Evolutionary conservation across 2,329 filamentous ascomycete species (phyloP).

Genomic region (Aspergillus phoenicis): DNA sequence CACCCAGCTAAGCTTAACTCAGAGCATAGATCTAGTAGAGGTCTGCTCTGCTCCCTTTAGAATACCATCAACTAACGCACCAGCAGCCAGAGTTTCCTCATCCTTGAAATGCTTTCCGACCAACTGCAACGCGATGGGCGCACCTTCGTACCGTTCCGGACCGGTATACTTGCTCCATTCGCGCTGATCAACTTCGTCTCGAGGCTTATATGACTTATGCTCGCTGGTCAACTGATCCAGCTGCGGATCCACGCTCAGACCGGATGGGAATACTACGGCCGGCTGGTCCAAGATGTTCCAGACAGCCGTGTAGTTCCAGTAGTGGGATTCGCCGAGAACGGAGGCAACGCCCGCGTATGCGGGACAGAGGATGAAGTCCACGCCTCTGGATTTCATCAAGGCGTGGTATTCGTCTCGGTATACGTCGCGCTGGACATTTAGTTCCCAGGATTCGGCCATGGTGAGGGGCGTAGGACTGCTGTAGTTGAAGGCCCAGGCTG

Average conservation of each 20-base stretch:
- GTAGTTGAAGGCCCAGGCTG: conserved; percentile 42
- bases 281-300: conserved; percentile 39
- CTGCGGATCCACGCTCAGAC: conserved; percentile 29
- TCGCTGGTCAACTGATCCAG: conserved; percentile 22
- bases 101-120: conserved; percentile 56
- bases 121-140: conserved; percentile 57
- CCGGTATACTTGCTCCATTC: conserved; percentile 38
- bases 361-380: conserved; percentile 38
- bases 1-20: not conserved
- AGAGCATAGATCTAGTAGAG: not conserved
- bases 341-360: conserved; percentile 32
- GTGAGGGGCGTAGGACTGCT: conserved; percentile 26
- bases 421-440: conserved; percentile 31
- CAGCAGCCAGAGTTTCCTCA: conserved; percentile 49
- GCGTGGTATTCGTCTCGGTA: conserved; percentile 38
- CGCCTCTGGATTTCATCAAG: conserved; percentile 30
- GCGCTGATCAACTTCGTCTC: conserved; percentile 31
- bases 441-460: conserved; percentile 31
- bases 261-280: conserved; percentile 32
- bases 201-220: conserved; percentile 26
- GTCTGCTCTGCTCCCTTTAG: conserved; percentile 10
- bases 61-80: conserved; percentile 29
- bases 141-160: conserved; percentile 38
- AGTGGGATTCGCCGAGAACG: conserved; percentile 37
- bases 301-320: conserved; percentile 41